These are phyloP conservation scores for Geranium incanum DNA, from an alignment of 441 rosid species.

Conservation along the genomic window DNA sequence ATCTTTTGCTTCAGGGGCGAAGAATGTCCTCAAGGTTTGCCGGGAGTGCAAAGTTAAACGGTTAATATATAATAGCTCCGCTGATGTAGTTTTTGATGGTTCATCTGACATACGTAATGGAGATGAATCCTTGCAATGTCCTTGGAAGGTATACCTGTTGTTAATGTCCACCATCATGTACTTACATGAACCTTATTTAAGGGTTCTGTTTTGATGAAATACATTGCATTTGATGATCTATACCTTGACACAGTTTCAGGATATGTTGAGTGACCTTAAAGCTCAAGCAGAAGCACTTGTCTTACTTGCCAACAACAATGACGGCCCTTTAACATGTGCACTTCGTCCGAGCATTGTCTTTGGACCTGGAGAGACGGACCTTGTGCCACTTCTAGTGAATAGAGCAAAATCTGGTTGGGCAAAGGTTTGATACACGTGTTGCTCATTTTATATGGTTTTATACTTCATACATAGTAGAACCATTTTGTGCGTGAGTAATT, in stretches of 20 bases:
- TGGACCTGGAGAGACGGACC: slow-evolving; percentile 71
- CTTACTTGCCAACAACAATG: slow-evolving; percentile 59
- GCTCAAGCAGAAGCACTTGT: slow-evolving; percentile 88
- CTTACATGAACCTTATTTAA: slow-evolving; percentile 12
- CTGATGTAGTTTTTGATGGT: slow-evolving; percentile 77
- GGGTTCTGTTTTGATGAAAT: slow-evolving; percentile 19
- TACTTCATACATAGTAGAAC: neutral
- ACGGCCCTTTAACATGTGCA: slow-evolving; percentile 79
- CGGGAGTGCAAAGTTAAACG: slow-evolving; percentile 62
- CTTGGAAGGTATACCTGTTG: slow-evolving; percentile 46
- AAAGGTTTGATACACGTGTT: slow-evolving; percentile 44
- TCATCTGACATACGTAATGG: slow-evolving; percentile 50
- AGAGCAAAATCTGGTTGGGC: slow-evolving; percentile 73
- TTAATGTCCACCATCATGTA: slow-evolving; percentile 4
- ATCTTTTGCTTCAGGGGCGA: slow-evolving; percentile 45
- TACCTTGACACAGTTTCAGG: slow-evolving; percentile 46
- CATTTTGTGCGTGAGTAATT: neutral
- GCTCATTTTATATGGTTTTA: neutral
- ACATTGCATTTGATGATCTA: slow-evolving; percentile 18
- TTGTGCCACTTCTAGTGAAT: slow-evolving; percentile 52
- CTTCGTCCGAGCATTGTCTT: slow-evolving; percentile 85
- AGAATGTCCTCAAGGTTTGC: slow-evolving; percentile 71
- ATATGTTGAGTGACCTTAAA: slow-evolving; percentile 64
- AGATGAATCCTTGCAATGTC: slow-evolving; percentile 54
- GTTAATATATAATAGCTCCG: slow-evolving; percentile 72